Conservation (phyloP, 805 yeast genomes). For the Pichia occidentalis region DNA sequence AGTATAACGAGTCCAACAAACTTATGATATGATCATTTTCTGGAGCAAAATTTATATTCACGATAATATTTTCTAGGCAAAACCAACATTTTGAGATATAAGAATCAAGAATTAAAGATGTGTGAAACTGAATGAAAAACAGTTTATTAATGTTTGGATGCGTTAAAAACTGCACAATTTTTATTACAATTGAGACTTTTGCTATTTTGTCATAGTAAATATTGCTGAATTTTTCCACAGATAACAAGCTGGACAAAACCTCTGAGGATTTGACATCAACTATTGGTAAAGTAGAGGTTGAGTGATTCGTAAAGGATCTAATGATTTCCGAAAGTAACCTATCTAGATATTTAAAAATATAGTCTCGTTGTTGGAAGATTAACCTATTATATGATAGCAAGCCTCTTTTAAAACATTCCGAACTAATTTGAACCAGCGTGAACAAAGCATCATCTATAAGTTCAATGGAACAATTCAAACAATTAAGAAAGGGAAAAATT, state of each 20-base stretch:
- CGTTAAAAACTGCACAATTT: conserved; percentile 23
- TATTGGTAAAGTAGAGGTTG: neutral
- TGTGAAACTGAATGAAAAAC: conserved; percentile 20
- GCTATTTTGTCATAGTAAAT: conserved; percentile 15
- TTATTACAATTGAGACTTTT: conserved; percentile 23
- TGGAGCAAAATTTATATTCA: conserved; percentile 21
- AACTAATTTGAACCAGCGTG: conserved; percentile 21
- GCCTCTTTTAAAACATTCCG: conserved; percentile 17
- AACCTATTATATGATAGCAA: conserved; percentile 21
- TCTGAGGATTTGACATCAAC: neutral
- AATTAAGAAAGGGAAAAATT: conserved; percentile 24
- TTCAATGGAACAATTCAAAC: conserved; percentile 18
- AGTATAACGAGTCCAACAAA: conserved; percentile 25
- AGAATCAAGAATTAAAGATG: conserved; percentile 21
- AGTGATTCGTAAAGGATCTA: conserved; percentile 23
- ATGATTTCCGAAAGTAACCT: conserved; percentile 20
- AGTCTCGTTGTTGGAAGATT: conserved; percentile 19
- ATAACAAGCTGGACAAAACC: neutral
- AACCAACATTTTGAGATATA: conserved; percentile 27
- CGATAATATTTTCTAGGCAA: conserved; percentile 27
- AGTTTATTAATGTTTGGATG: conserved; percentile 19
- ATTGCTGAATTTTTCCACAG: conserved; percentile 2
- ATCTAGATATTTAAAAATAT: conserved; percentile 20
- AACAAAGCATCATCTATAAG: conserved; percentile 20
- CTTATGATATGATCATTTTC: conserved; percentile 10